Conservation (phyloP, 345 rosid genomes). For the Alliaria petiolata region DNA sequence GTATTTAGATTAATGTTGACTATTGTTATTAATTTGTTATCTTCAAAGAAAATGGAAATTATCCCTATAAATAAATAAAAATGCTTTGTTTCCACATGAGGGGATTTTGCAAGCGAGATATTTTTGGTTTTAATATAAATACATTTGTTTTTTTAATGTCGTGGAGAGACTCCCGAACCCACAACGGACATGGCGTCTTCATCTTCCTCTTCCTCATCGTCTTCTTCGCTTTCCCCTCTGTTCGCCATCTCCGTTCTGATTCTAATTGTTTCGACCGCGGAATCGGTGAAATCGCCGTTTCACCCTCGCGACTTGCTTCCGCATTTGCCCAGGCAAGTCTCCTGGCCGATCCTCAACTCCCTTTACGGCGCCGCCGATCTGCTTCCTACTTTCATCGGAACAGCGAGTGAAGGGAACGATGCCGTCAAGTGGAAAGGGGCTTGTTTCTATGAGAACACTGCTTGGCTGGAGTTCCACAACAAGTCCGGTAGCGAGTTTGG, state of each 20-base stretch:
- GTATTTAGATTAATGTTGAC: too few species aligned
- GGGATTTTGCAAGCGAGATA: neutral
- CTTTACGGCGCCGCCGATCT: conserved; percentile 68
- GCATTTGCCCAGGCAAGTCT: conserved; percentile 59
- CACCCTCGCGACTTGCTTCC: conserved; percentile 78
- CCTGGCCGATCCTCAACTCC: conserved; percentile 79
- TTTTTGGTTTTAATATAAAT: neutral
- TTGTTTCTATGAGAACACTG: conserved; percentile 67
- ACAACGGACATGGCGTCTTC: conserved; percentile 26
- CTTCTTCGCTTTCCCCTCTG: conserved; percentile 20
- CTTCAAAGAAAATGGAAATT: too few species aligned
- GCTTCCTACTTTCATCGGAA: conserved; percentile 80
- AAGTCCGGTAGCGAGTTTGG: conserved; percentile 76
- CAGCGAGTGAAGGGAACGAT: conserved; percentile 41
- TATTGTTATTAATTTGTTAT: too few species aligned
- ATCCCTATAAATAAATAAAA: too few species aligned
- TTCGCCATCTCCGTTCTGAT: conserved; percentile 2
- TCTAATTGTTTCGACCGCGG: conserved; percentile 13
- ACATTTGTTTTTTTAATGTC: neutral
- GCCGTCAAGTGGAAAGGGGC: conserved; percentile 83
- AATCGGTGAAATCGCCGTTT: conserved; percentile 42
- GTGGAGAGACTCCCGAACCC: conserved; percentile 2
- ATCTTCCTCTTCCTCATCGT: conserved; percentile 10
- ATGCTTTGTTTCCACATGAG: neutral
- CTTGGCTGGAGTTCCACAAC: conserved; percentile 89